Base-by-base conservation (phyloP, 1,284 basidiomycete species). In the Melampsora larici-populina region DNA sequence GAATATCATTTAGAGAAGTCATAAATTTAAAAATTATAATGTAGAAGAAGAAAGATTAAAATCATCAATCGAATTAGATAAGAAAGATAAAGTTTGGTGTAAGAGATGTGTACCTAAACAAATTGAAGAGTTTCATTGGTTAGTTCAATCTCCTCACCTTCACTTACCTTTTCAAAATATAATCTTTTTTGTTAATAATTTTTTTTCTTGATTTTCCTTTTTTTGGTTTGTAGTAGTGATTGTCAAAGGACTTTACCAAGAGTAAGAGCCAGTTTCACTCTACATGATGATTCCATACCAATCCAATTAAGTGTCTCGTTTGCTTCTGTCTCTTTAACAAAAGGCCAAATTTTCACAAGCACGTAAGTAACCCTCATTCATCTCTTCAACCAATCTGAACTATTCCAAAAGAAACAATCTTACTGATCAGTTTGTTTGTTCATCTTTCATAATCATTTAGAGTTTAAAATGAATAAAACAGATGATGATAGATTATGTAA, bases 401-500 rank as follows among this genome's bases (percentile, higher is more conserved):
- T 11, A 6, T 11, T 11, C 36, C 36, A 40, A 0, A 40, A 40
- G 36, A 40, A 40, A 9, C 3, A 21, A 21, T 55, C 51, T 55
- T 21, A 15, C 11, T 49, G 21, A 49, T 49, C 21, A 49, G 11
- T 49, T 21, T 55, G 51, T 21, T 0, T 55, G 51, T 24, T 5
- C 15, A 21, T 58, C 55, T 58, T 29, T 29, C 1, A 24, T 55
- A n/a, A n/a, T n/a, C n/a, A 40, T 58, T 7, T 29, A 58, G 55
- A 58, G 17, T 21, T 58, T 24, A 58, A 58, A 29, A 13, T 8
- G 2, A 58, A n/a, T 15, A 58, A 58, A 29, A 58, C 55, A n/a
- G 55, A 58, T 58, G 55, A 58, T 11, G 55, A 58, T 58, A 58
- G 55, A 58, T 29, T 58, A n/a, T 58, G 55, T 24, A n/a, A 29